These are phyloP conservation scores for Auricularia cornea DNA, from an alignment of 768 basidiomycete species.

Conservation along the genomic window DNA sequence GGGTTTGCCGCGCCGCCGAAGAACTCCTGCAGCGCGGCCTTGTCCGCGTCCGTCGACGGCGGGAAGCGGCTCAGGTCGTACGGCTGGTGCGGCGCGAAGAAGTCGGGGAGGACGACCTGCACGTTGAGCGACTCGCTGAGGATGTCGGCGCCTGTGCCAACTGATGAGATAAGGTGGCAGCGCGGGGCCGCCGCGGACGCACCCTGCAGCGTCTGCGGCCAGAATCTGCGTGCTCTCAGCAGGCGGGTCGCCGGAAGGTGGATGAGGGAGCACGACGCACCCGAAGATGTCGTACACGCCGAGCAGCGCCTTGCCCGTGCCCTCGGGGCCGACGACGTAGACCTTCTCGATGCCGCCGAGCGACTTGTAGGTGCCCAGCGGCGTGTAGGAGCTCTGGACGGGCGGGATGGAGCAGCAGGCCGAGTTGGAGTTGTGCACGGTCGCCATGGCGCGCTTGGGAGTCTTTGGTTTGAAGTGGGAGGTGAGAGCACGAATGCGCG, in stretches of 20 bases:
- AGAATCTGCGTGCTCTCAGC: conserved; percentile 30
- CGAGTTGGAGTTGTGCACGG: conserved; percentile 29
- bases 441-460: conserved; percentile 21
- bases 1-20: conserved; percentile 48
- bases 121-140: conserved; percentile 43
- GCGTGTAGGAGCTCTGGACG: conserved; percentile 43
- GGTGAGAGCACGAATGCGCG: conserved; percentile 31
- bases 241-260: background rate
- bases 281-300: conserved; percentile 61
- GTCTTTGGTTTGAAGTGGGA: conserved; percentile 26
- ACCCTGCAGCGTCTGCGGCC: conserved; percentile 54
- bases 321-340: conserved; percentile 30
- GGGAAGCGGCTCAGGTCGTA: conserved; percentile 45
- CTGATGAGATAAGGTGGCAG: no score
- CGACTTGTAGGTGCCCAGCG: conserved; percentile 41
- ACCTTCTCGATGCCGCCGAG: conserved; percentile 39
- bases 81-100: conserved; percentile 46
- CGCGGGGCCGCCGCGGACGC: background rate
- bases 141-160: conserved; percentile 40
- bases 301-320: conserved; percentile 43
- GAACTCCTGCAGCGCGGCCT: conserved; percentile 46
- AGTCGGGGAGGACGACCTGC: conserved; percentile 59
- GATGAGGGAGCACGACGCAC: conserved; percentile 18
- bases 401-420: conserved; percentile 51
- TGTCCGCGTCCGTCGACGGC: conserved; percentile 44